Evolutionary conservation across 2,329 filamentous ascomycete genomes (phyloP), one percentile per base, ranked within the genome.

Genomic region (Monosporascus sp.): DNA sequence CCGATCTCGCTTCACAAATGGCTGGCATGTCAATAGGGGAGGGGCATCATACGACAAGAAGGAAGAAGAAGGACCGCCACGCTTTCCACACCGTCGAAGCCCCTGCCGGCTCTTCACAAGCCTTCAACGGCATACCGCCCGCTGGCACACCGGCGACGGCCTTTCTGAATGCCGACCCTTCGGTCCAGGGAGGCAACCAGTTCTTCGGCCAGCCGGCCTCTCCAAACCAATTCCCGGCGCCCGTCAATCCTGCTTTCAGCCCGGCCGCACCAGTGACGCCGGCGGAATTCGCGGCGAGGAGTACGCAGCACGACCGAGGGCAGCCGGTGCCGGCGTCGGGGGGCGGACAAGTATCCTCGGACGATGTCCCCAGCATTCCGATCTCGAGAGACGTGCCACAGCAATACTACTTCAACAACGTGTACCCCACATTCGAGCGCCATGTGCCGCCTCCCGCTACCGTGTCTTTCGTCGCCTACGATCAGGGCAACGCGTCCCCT

Each of bases 401-500:
- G 60, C 86, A 88, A 59, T 88, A 92, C 74, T 99, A 93, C 68
- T 81, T 95, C 62, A 85, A 80, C 61, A 89, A 96, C 70, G 80
- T 96, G 50, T 97, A 97, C 69, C 91, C 93, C 18, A 99, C 94
- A 3, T 96, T 97, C 75, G 93, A 97, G 73, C 89, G 89, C 54
- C 91, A 96, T 67, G 79, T 96, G 2, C 92, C 94, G 11, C 94
- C 94, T 47, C 91, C 94, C 2, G 89, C 92, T 15, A 84, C 88
- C 5, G 81, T 94, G 22, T 91, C 94, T 2, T 97, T 94, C 65
- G 88, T 97, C 38, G 89, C 92, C n/a, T 89, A 86, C 64, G 94
- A 99, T 64, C 94, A 99, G 71, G 94, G 94, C 63, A 99, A 97
- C 69, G 87, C 94, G 5, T 97, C 94, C 15, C 94, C 94, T 36